Evolutionary conservation across 306 rosid genomes (phyloP), one percentile per base, ranked within the genome.

Genomic region (Trichosanthes cucumerina): DNA sequence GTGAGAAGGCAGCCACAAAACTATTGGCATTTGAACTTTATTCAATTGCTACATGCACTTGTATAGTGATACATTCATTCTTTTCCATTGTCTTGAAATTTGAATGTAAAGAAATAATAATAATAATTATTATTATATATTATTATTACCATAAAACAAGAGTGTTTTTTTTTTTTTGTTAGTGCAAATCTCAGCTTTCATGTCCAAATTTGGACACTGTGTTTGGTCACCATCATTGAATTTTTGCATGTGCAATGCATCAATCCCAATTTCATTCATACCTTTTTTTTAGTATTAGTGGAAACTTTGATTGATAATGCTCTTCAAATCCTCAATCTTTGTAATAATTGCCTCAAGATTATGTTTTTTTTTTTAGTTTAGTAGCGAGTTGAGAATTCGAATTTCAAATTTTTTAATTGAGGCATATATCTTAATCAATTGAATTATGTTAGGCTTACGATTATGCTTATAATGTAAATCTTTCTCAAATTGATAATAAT

Each of bases 111-210:
- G 39, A 4, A 23, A 43, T 23, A 43, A 11, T 43, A n/a, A 70
- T 21, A 38, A 66, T 28, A 10, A 59, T 46, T 11, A 46, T 46
- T 11, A 2, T 46, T 46, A 8, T 11, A 6, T 9, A 47, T 63
- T 62, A 26, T 28, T 60, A 33, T 64, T 64, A 18, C 28, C 49
- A 66, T 38, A 38, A 38, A 1, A 38, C 43, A n/a, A 66, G 31
- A 33, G 70, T 63, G 11, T 50, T 28, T 56, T 66, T 66, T n/a
- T n/a, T n/a, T n/a, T 36, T 66, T 66, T 66, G 7, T n/a, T n/a
- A 66, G 50, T 38, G 31, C 50, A 66, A 66, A 65, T 65, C 73
- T 65, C 19, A 65, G 76, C 31, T 43, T 70, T 70, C n/a, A 44
- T 43, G 54, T 14, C 76, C 76, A 70, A 43, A 41, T 21, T n/a